phyloP scores from a whole-genome alignment of 345 rosid genomes.

The Rhizophora mangle region DNA sequence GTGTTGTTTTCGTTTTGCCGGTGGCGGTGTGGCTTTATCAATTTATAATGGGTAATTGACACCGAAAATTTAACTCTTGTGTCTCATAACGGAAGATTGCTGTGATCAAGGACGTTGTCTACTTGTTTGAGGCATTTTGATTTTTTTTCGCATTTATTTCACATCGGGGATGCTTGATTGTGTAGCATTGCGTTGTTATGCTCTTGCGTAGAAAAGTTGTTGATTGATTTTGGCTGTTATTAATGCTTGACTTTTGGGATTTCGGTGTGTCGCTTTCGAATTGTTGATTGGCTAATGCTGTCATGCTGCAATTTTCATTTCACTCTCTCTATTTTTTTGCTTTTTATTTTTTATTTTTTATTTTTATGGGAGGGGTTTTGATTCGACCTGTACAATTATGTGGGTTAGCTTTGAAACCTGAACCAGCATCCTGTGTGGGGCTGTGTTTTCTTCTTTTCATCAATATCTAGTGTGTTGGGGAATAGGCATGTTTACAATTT shows the following conservation, averaged over 20 bases:
- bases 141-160: not conserved
- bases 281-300: not conserved
- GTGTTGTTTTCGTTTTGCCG: too few species aligned
- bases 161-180: not conserved
- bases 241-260: not conserved
- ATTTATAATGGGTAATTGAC: too few species aligned
- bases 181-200: not conserved
- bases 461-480: too few species aligned
- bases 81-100: too few species aligned
- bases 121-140: not conserved
- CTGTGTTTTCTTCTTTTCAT: too few species aligned
- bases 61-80: too few species aligned
- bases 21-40: too few species aligned
- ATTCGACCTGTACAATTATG: too few species aligned
- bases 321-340: not conserved
- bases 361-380: not conserved
- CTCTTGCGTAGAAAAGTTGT: not conserved
- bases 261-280: not conserved
- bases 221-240: not conserved
- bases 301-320: not conserved
- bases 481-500: too few species aligned
- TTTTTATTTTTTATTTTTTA: not conserved
- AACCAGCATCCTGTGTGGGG: too few species aligned
- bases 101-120: too few species aligned
- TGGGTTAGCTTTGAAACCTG: too few species aligned